Evolutionary conservation across 176 grass and related monocot species (phyloP).

Genomic region (Juncus inflexus): DNA sequence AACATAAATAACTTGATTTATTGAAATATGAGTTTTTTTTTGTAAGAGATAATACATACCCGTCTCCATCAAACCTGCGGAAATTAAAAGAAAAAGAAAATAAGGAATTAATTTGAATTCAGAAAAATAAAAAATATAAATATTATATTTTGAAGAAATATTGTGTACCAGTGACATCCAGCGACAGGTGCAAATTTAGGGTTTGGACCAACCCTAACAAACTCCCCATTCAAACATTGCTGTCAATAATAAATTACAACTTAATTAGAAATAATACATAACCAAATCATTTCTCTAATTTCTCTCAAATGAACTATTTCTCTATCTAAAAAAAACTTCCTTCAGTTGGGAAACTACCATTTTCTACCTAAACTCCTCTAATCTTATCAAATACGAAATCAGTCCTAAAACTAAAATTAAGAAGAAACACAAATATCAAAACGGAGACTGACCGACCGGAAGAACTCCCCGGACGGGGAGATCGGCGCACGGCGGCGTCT

Average conservation of each 20-base stretch:
- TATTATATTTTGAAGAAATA: slow-evolving; percentile 13
- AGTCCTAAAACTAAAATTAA: background rate
- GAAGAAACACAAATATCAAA: background rate
- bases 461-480: slow-evolving; percentile 67
- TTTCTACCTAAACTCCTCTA: no score
- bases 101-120: background rate
- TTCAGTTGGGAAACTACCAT: no score
- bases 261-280: background rate
- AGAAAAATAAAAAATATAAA: background rate
- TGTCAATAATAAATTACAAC: slow-evolving; percentile 20
- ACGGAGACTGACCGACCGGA: slow-evolving; percentile 33
- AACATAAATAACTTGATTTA: no score
- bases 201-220: slow-evolving; percentile 89
- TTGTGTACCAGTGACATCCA: slow-evolving; percentile 72
- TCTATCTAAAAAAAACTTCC: no score
- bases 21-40: no score
- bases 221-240: slow-evolving; percentile 97
- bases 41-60: slow-evolving; percentile 37
- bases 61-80: slow-evolving; percentile 97
- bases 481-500: slow-evolving; percentile 63
- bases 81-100: slow-evolving; percentile 19
- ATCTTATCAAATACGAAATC: no score
- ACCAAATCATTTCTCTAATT: no score
- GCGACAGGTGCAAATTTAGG: slow-evolving; percentile 86
- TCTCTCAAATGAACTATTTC: no score